Base-by-base conservation (phyloP, 371 early-diverging fungal genomes). In the Syncephalastrum contaminatum region DNA sequence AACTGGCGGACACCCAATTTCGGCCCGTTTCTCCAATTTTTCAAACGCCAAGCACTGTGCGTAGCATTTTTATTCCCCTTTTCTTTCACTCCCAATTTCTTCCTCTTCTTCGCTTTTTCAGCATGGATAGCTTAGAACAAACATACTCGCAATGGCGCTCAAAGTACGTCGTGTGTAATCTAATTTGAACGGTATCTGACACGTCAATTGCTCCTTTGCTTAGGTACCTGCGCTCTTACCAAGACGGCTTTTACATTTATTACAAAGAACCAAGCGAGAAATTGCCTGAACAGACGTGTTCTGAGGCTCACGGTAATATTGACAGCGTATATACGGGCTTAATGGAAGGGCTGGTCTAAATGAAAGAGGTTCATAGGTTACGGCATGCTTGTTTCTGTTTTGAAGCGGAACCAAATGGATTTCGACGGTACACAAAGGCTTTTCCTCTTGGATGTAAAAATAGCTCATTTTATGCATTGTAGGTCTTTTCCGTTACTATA, bases 331-430 rank as follows among this genome's bases (percentile, higher is more conserved):
- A 24, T 10, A 53, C 27, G 25, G 12, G 12, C 24, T 48, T 4
- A 27, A 41, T 12, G 39, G 44, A 12, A 2, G 4, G 12, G 1
- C 13, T 41, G 5, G 24, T 16, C 14, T 16, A 49, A n/a, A 14
- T 24, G 27, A 36, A 48, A 20, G 19, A 48, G n/a, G 20, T 8
- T 43, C 22, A 13, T 27, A 79, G 86, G 83, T 27, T 85, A 85
- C 58, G 86, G 84, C 40, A 81, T 85, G 84, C 58, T 83, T 22
- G 75, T 81, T 44, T 79, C 86, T 15, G 83, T 83, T 3, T 59
- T 82, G 46, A 82, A 80, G 67, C 65, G 77, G 14, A 83, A 83
- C 43, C 84, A 82, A 51, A 58, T 64, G 19, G 84, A 82, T 59
- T 85, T 85, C 62, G 86, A 83, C 62, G 83, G 82, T 70, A 67